These are phyloP conservation scores for Stagonosporopsis rhizophila DNA, from an alignment of 2,329 filamentous ascomycete genomes.

Conservation along the genomic window DNA sequence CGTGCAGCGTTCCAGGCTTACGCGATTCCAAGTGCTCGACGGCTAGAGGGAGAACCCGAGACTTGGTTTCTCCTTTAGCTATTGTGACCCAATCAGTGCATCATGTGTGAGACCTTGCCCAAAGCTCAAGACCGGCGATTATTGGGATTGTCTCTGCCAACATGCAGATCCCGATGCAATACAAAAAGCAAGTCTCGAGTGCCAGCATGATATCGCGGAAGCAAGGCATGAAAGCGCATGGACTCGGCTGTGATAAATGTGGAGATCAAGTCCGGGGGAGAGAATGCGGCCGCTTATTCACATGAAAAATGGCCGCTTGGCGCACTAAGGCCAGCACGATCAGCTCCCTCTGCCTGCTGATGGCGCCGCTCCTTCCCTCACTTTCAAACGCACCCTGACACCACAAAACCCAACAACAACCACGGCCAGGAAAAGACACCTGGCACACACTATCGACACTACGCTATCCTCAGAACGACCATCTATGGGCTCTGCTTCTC, in stretches of 20 bases:
- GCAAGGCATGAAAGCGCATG: slow-evolving; percentile 15
- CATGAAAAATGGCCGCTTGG: slow-evolving; percentile 26
- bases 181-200: not conserved
- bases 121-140: slow-evolving; percentile 5
- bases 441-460: slow-evolving; percentile 36
- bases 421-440: slow-evolving; percentile 41
- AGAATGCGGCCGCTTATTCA: slow-evolving; percentile 30
- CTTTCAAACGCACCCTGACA: slow-evolving; percentile 26
- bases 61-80: slow-evolving; percentile 5
- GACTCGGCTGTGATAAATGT: slow-evolving; percentile 6
- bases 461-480: slow-evolving; percentile 35
- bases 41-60: not conserved
- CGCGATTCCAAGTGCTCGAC: not conserved
- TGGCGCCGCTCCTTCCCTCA: slow-evolving; percentile 24
- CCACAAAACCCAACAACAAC: slow-evolving; percentile 22
- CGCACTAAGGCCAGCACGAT: slow-evolving; percentile 25
- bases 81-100: slow-evolving; percentile 18
- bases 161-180: not conserved
- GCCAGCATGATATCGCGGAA: not conserved
- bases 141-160: not conserved
- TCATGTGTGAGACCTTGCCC: slow-evolving; percentile 20
- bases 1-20: slow-evolving; percentile 8
- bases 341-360: slow-evolving; percentile 25
- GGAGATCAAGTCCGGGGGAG: slow-evolving; percentile 25
- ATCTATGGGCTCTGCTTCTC: slow-evolving; percentile 56